phyloP scores from a whole-genome alignment of 495 filamentous ascomycete genomes.

The Cetradonia linearis region DNA sequence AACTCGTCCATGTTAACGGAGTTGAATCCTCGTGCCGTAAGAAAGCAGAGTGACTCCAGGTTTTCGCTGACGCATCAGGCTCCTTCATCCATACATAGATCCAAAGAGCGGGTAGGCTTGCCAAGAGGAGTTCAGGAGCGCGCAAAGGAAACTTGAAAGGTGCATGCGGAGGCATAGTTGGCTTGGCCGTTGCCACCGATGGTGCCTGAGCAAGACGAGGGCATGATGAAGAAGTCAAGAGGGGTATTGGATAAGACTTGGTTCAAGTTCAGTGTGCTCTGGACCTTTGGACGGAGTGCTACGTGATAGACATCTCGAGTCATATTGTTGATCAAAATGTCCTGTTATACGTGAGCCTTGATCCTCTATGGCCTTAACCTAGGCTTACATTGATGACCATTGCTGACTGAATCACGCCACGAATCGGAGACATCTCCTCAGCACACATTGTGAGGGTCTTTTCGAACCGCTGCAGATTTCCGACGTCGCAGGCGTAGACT shows the following conservation, averaged over 20 bases:
- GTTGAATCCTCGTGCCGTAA: neutral
- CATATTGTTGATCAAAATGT: constrained; percentile 48
- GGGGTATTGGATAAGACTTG: constrained; percentile 19
- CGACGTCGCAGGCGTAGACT: neutral
- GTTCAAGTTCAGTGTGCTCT: constrained; percentile 36
- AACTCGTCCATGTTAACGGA: neutral
- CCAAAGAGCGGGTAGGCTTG: constrained; percentile 20
- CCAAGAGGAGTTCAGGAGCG: constrained; percentile 22
- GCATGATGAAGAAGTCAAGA: constrained; percentile 37
- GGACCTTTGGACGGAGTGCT: constrained; percentile 45
- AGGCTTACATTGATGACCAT: constrained; percentile 28
- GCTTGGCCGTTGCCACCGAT: constrained; percentile 26
- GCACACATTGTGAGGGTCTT: neutral
- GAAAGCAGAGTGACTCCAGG: neutral
- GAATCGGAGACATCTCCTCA: constrained; percentile 38
- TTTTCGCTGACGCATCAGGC: constrained; percentile 31
- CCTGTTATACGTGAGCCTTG: constrained; percentile 27
- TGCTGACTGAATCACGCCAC: constrained; percentile 41
- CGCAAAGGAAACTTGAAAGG: constrained; percentile 29
- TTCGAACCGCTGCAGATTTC: neutral
- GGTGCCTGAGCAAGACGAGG: constrained; percentile 26
- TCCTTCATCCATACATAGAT: constrained; percentile 28
- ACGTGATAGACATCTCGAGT: constrained; percentile 37
- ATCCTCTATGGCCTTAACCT: neutral
- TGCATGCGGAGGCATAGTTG: constrained; percentile 30